Evolutionary conservation across 78 protist genomes (phyloP).

Genomic region (Goniomonas avonlea): DNA sequence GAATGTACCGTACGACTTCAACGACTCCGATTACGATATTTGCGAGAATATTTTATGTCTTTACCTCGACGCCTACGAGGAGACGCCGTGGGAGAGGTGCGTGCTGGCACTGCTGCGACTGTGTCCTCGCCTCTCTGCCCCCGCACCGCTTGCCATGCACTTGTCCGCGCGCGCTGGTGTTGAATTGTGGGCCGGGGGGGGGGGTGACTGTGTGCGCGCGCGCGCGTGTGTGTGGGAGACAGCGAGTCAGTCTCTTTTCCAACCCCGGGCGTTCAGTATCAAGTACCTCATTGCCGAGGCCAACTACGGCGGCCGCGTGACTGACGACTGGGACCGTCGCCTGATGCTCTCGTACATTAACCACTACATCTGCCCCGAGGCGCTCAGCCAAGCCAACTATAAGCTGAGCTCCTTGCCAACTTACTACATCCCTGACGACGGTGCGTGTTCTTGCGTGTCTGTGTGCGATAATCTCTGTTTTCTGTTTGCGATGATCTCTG

Average conservation of each 20-base stretch:
- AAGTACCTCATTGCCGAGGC: slow-evolving; percentile 72
- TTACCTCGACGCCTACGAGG: slow-evolving; percentile 54
- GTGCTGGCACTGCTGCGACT: too few species aligned
- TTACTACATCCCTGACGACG: slow-evolving; percentile 67
- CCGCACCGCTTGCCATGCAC: too few species aligned
- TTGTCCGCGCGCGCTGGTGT: too few species aligned
- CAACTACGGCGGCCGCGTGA: slow-evolving; percentile 87
- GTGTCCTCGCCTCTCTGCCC: too few species aligned
- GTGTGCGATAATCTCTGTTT: too few species aligned
- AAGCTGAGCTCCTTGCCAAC: slow-evolving; percentile 37
- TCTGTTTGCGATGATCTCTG: too few species aligned
- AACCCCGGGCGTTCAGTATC: too few species aligned
- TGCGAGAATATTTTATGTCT: slow-evolving; percentile 37
- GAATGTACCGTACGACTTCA: slow-evolving; percentile 62
- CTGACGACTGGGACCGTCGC: slow-evolving; percentile 78
- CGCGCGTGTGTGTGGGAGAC: too few species aligned
- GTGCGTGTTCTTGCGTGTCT: slow-evolving; percentile 35
- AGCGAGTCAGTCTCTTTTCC: too few species aligned
- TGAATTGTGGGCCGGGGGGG: too few species aligned
- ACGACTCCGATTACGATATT: slow-evolving; percentile 68
- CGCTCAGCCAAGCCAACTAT: slow-evolving; percentile 21
- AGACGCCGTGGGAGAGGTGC: slow-evolving; percentile 31
- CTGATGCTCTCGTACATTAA: slow-evolving; percentile 60
- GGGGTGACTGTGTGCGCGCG: too few species aligned
- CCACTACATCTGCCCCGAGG: slow-evolving; percentile 36